Conservation (phyloP, 192 early-diverging fungal genomes). For the Helicostylum pulchrum region DNA sequence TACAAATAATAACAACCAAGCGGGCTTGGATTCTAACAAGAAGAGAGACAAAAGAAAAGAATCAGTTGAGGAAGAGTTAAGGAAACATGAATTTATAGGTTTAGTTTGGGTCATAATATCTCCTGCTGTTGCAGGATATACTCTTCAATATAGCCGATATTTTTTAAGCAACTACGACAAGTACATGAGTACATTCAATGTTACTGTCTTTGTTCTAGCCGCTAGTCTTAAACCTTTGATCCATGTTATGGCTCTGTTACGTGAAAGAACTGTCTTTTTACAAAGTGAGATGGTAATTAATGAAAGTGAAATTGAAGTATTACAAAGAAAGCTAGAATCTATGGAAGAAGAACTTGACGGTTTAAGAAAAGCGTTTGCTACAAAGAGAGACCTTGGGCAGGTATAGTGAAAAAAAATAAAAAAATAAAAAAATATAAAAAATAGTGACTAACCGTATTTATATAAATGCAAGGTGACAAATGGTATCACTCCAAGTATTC, state of each 20-base stretch:
- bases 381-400: constrained; percentile 52
- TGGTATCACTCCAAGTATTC: constrained; percentile 48
- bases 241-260: constrained; percentile 47
- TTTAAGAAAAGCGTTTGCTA: constrained; percentile 53
- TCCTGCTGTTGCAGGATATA: constrained; percentile 53
- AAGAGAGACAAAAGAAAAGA: constrained; percentile 17
- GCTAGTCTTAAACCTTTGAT: constrained; percentile 50
- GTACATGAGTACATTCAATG: constrained; percentile 55
- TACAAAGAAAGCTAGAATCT: constrained; percentile 43
- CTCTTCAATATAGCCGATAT: constrained; percentile 48
- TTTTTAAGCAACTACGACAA: constrained; percentile 56
- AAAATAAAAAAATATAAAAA: constrained; percentile 4
- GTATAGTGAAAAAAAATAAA: constrained; percentile 22
- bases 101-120: constrained; percentile 49
- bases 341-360: constrained; percentile 49
- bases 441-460: not conserved
- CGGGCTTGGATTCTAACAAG: constrained; percentile 4
- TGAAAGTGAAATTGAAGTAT: constrained; percentile 44
- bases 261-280: constrained; percentile 48
- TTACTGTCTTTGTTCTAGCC: constrained; percentile 56
- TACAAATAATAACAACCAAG: not conserved
- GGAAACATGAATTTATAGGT: constrained; percentile 47
- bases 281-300: constrained; percentile 52
- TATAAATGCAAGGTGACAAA: constrained; percentile 24
- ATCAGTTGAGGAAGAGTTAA: constrained; percentile 41